Evolutionary conservation across 2,329 filamentous ascomycete species (phyloP).

Genomic region (Macrophomina phaseolina): DNA sequence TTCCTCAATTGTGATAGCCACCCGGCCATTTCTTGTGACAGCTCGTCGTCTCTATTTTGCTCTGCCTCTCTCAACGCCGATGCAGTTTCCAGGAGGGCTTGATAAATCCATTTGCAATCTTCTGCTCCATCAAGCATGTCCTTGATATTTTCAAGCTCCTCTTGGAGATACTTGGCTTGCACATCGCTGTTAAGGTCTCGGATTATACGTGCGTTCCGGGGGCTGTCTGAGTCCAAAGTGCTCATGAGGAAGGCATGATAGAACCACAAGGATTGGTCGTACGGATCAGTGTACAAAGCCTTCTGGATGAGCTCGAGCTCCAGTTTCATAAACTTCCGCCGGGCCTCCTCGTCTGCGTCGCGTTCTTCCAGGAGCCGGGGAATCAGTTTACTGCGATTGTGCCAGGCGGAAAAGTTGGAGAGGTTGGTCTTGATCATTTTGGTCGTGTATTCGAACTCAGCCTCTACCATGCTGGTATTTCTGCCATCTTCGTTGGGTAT

Average conservation of each 20-base stretch:
- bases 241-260: slow-evolving; percentile 90
- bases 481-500: slow-evolving; percentile 34
- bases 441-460: slow-evolving; percentile 88
- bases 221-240: slow-evolving; percentile 59
- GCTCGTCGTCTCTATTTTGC: slow-evolving; percentile 48
- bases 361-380: slow-evolving; percentile 75
- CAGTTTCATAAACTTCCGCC: slow-evolving; percentile 73
- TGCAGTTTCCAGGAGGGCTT: slow-evolving; percentile 79
- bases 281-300: slow-evolving; percentile 85
- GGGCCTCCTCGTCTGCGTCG: slow-evolving; percentile 64
- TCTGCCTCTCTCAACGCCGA: slow-evolving; percentile 37
- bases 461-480: slow-evolving; percentile 69
- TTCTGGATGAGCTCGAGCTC: slow-evolving; percentile 79
- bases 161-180: slow-evolving; percentile 66
- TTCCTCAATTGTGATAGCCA: slow-evolving; percentile 69
- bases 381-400: slow-evolving; percentile 85
- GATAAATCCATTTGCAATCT: slow-evolving; percentile 87
- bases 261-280: slow-evolving; percentile 96
- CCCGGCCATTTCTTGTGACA: slow-evolving; percentile 57
- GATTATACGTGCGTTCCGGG: slow-evolving; percentile 64
- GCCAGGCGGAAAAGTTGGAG: slow-evolving; percentile 98
- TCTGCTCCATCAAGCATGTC: slow-evolving; percentile 69
- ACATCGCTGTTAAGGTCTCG: slow-evolving; percentile 67
- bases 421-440: slow-evolving; percentile 85
- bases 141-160: slow-evolving; percentile 77